A percentile compares a stretch with the other conserved stretches of the same genome.
Conservation (phyloP, 2,329 filamentous ascomycete species). For the Fusarium oligoseptatum region DNA sequence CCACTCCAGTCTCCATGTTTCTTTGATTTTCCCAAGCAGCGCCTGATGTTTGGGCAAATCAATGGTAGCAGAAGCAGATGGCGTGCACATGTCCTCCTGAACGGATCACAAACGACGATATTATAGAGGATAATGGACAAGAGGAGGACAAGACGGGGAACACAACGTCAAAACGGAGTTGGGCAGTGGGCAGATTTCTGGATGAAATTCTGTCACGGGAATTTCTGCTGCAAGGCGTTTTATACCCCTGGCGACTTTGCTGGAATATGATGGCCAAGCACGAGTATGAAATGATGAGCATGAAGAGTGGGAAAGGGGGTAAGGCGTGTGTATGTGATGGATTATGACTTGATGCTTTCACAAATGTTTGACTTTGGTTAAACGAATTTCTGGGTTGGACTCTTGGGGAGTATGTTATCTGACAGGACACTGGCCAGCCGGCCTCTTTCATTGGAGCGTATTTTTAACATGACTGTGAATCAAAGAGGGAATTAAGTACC, state of each 20-base stretch:
- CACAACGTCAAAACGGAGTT: background rate
- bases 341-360: slow-evolving; percentile 35
- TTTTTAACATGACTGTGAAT: background rate
- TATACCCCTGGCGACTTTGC: slow-evolving; percentile 7
- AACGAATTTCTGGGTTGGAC: background rate
- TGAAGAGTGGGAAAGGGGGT: background rate
- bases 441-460: background rate
- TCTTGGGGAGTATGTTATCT: background rate
- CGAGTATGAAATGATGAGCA: background rate
- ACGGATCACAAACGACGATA: background rate
- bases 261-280: background rate
- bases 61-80: background rate
- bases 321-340: slow-evolving; percentile 4
- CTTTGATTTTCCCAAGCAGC: slow-evolving; percentile 30
- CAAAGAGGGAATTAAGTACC: background rate
- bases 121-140: background rate
- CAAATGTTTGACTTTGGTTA: slow-evolving; percentile 9
- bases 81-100: background rate
- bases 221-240: background rate
- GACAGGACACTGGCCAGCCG: background rate
- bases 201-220: background rate
- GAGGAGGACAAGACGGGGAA: background rate
- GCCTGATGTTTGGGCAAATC: background rate
- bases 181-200: background rate
- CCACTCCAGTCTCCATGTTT: background rate